Base-by-base conservation (phyloP, 768 basidiomycete genomes). In the Tricholoma sp. region DNA sequence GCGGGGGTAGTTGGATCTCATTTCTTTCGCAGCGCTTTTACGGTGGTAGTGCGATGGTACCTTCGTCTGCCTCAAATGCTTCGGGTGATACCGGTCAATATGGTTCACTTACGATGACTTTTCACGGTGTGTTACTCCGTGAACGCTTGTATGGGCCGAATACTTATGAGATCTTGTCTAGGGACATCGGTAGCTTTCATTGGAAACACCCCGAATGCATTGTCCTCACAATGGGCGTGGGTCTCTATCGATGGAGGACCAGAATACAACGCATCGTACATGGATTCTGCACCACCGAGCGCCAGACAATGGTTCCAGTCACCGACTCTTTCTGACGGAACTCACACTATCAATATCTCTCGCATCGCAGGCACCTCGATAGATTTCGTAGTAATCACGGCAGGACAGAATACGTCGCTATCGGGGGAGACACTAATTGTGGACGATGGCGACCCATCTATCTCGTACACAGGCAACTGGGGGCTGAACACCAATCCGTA, bases 271-370 rank as follows among this genome's bases (percentile, higher is more conserved):
- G 34, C 54, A 1, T 53, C 56, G 6, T 68, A 64, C 32, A 6
- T 18, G 13, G 61, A 61, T 24, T 24, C 52, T 7, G 32, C 50
- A 15, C 65, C 63, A 9, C 63, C 54, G 8, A 53, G 60, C 1
- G 58, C 59, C 17, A 24, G 58, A 64, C 55, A 69, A 31, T 69
- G 64, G 66, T 69, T 66, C 48, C 59, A 63, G 31, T 65, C 68
- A 1, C 64, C 66, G 0, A 28, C 44, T 1, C 53, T 69, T 1
- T 7, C 53, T 2, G 65, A 67, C 8, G 62, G 59, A 13, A 50
- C n/a, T 3, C 68, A 69, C 53, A 63, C 52, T 5, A 55, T 69
- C 18, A 44, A 18, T 11, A 52, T 69, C 20, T 58, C 55, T 2
- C 53, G 53, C 49, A 49, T 67, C 12, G 64, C 62, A 9, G 63